These are phyloP conservation scores for Chlorella sp. DNA, from an alignment of 139 green algal species.

Conservation along the genomic window DNA sequence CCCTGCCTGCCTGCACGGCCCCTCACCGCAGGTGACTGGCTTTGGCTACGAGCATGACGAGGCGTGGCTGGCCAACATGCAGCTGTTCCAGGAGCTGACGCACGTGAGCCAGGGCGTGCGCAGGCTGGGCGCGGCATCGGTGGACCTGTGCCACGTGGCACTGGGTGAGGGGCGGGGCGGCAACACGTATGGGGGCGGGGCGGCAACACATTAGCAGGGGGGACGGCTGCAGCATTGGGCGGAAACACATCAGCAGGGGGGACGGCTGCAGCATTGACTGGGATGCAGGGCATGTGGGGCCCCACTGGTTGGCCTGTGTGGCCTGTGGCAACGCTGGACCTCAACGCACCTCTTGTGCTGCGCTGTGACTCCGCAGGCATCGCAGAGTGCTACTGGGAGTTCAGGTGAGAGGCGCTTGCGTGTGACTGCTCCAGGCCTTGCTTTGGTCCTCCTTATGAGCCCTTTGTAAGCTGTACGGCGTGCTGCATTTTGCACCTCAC, in stretches of 20 bases:
- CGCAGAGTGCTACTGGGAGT: slow-evolving; percentile 8
- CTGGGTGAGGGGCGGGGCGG: slow-evolving; percentile 32
- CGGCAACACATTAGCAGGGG: neutral
- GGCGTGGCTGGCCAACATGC: slow-evolving; percentile 78
- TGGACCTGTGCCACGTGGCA: slow-evolving; percentile 89
- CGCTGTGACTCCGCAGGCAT: no score
- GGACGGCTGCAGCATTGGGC: neutral
- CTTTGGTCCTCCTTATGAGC: no score
- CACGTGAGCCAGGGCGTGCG: slow-evolving; percentile 71
- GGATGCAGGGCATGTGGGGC: neutral
- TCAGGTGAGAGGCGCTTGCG: no score
- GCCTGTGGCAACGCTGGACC: neutral
- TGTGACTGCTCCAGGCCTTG: no score
- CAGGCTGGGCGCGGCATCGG: slow-evolving; percentile 77
- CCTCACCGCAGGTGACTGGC: neutral
- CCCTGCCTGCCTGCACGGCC: neutral
- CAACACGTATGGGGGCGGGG: neutral
- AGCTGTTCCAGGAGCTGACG: slow-evolving; percentile 87
- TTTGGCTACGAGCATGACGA: slow-evolving; percentile 35
- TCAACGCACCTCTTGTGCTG: neutral
- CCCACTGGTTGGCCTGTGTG: neutral
- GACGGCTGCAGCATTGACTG: neutral
- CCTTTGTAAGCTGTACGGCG: no score
- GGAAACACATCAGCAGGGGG: neutral
- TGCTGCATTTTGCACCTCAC: no score